These are phyloP conservation scores for Rutidosis leptorrhynchoides DNA, from an alignment of 129 eudicot genomes.

Conservation along the genomic window DNA sequence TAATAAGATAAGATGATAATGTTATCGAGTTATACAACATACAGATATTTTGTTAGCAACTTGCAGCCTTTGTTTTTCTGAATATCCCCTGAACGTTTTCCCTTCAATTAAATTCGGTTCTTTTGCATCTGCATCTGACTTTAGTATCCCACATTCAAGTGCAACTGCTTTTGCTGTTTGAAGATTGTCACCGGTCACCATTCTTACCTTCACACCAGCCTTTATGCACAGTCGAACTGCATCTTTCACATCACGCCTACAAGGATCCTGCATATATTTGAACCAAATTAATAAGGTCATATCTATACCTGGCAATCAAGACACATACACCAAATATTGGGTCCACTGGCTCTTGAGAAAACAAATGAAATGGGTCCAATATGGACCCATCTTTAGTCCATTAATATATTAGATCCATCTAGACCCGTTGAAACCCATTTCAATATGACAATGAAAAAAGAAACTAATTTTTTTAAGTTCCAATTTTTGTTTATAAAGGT, in stretches of 20 bases:
- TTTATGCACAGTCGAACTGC: conserved; percentile 72
- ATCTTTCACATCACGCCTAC: conserved; percentile 77
- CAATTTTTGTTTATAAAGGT: no score
- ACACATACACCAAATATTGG: no score
- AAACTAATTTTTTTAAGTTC: no score
- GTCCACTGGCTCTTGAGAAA: no score
- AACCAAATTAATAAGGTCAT: not conserved
- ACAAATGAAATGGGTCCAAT: no score
- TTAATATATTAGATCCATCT: no score
- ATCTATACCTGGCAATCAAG: no score
- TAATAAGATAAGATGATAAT: no score
- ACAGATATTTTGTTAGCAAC: conserved; percentile 79
- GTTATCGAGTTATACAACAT: no score
- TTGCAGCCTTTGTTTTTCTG: conserved; percentile 54
- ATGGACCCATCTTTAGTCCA: no score
- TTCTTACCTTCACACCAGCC: conserved; percentile 97
- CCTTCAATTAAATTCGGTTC: conserved; percentile 90
- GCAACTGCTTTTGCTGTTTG: conserved; percentile 96
- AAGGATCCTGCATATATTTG: conserved; percentile 65
- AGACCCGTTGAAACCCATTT: no score
- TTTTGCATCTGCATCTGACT: conserved; percentile 71
- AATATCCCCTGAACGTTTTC: conserved; percentile 55
- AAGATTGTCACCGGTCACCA: conserved; percentile 97
- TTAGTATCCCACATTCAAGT: conserved; percentile 86
- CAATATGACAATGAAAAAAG: no score